A percentile compares a stretch with the other conserved stretches of the same genome.
Evolutionary conservation across 192 early-diverging fungal species (phyloP).

Genomic region (Mortierella claussenii): DNA sequence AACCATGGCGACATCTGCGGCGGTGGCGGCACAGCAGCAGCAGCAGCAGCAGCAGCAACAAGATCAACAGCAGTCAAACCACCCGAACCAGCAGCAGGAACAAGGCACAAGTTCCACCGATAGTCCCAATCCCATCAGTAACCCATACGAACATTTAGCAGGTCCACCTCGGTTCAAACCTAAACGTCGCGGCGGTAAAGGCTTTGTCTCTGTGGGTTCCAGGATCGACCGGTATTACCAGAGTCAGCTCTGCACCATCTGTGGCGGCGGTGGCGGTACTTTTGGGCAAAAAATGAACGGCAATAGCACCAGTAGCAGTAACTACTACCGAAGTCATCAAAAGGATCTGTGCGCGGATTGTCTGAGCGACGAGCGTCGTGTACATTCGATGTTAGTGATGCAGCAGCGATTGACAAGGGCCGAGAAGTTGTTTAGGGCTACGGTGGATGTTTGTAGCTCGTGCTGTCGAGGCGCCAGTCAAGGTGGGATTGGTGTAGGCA

Average conservation of each 20-base stretch:
- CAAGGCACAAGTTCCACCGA: neutral
- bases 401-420: conserved; percentile 29
- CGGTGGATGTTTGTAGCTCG: conserved; percentile 39
- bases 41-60: neutral
- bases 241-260: conserved; percentile 71
- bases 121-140: neutral
- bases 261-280: conserved; percentile 60
- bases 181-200: conserved; percentile 25
- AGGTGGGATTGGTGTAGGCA: conserved; percentile 21
- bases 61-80: neutral
- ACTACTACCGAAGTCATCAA: neutral
- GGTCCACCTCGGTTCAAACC: conserved; percentile 26
- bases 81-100: neutral
- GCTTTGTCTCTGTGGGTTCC: conserved; percentile 28
- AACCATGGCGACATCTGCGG: conserved; percentile 2
- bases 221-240: conserved; percentile 81
- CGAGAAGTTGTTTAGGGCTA: conserved; percentile 22
- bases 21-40: conserved; percentile 24
- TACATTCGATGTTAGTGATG: conserved; percentile 9
- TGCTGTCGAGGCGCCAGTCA: conserved; percentile 21
- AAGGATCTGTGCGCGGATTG: conserved; percentile 27
- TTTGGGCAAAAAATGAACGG: conserved; percentile 14
- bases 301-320: neutral
- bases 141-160: neutral
- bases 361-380: conserved; percentile 8